phyloP scores from a whole-genome alignment of 2,329 filamentous ascomycete genomes.

The Coniochaeta sp. region DNA sequence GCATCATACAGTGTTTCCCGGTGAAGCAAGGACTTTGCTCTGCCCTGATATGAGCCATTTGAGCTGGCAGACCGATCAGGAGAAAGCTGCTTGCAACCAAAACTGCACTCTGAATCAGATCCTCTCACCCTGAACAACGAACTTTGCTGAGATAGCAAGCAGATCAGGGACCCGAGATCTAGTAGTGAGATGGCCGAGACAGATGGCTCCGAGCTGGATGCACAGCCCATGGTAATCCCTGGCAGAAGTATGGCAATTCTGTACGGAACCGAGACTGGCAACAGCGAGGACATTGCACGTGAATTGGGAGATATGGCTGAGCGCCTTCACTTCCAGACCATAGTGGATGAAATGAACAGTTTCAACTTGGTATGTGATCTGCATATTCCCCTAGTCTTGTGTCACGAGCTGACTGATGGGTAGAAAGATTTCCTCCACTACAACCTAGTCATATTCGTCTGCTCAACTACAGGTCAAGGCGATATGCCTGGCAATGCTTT shows the following conservation, averaged over 20 bases:
- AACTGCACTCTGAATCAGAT: too few relatives aligned
- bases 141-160: background rate
- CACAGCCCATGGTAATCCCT: conserved; percentile 7
- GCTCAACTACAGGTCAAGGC: conserved; percentile 92
- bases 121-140: background rate
- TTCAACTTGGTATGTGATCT: conserved; percentile 58
- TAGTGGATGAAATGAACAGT: conserved; percentile 69
- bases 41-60: too few relatives aligned
- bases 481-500: conserved; percentile 81
- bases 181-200: background rate
- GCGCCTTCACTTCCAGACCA: conserved; percentile 69
- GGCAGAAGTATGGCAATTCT: conserved; percentile 56
- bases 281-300: conserved; percentile 82
- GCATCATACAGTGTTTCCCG: too few relatives aligned
- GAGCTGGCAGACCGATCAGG: too few relatives aligned
- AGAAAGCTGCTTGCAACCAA: too few relatives aligned
- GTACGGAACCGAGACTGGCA: conserved; percentile 94
- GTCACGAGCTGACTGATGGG: background rate
- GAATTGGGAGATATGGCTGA: conserved; percentile 70
- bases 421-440: conserved; percentile 41
- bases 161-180: background rate
- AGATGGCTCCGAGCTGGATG: background rate
- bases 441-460: conserved; percentile 64
- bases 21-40: too few relatives aligned
- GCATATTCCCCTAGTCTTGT: conserved; percentile 13